Evolutionary conservation across 2,329 filamentous ascomycete genomes (phyloP).

Genomic region (Sclerotiophoma versabilis): DNA sequence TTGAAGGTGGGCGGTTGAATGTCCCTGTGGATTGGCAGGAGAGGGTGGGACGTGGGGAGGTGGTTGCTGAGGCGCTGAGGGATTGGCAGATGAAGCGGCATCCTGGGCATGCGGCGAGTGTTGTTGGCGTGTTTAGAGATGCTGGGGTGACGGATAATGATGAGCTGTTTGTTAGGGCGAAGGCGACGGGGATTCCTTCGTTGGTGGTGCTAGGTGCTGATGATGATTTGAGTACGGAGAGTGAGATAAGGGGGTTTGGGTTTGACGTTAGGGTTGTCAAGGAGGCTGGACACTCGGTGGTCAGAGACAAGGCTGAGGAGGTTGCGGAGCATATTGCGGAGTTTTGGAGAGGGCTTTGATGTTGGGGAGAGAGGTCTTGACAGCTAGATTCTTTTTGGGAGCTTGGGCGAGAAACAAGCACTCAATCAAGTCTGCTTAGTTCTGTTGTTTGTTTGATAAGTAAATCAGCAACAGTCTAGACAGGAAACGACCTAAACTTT

Average conservation of each 20-base stretch:
- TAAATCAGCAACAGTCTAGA: too few relatives aligned
- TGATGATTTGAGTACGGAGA: constrained; percentile 46
- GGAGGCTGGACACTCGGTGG: constrained; percentile 52
- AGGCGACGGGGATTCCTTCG: constrained; percentile 28
- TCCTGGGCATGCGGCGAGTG: constrained; percentile 54
- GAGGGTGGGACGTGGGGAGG: constrained; percentile 50
- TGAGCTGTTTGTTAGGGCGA: constrained; percentile 40
- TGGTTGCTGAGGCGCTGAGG: constrained; percentile 58
- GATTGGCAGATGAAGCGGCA: constrained; percentile 59
- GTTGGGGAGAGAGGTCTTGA: too few relatives aligned
- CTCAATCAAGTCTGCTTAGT: too few relatives aligned
- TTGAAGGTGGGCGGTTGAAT: constrained; percentile 55
- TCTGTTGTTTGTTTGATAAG: too few relatives aligned
- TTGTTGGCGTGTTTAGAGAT: constrained; percentile 58
- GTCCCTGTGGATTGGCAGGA: constrained; percentile 57
- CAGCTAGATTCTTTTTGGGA: too few relatives aligned
- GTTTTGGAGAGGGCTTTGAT: constrained; percentile 29
- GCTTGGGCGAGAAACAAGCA: too few relatives aligned
- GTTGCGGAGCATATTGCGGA: constrained; percentile 44
- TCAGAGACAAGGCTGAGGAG: constrained; percentile 48
- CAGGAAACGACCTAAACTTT: too few relatives aligned
- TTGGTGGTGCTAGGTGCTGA: constrained; percentile 48
- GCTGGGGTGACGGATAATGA: constrained; percentile 53
- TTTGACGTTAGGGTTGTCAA: constrained; percentile 50
- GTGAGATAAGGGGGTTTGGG: constrained; percentile 44